Percentiles rank a stretch among this genome's conserved stretches.
These are phyloP conservation scores for Phylloporus rhodoxanthus DNA, from an alignment of 768 basidiomycete genomes.

Conservation along the genomic window DNA sequence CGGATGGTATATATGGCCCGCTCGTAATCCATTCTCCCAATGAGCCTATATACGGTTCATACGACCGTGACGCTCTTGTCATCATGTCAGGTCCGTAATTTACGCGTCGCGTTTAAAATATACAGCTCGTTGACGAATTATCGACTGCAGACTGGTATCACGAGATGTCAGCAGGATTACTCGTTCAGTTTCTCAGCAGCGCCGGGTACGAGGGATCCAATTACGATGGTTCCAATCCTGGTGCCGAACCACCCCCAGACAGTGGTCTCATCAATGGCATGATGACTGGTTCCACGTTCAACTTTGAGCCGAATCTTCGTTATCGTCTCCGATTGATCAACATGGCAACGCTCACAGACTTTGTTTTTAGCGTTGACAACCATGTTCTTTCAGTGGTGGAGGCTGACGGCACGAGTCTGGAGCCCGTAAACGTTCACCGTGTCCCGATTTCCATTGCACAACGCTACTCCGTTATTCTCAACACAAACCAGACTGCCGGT, in stretches of 20 bases:
- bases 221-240: constrained; percentile 26
- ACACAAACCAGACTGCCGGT: constrained; percentile 35
- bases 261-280: constrained; percentile 33
- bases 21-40: constrained; percentile 40
- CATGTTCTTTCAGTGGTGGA: constrained; percentile 45
- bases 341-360: constrained; percentile 42
- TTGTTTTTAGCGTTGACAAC: constrained; percentile 41
- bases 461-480: constrained; percentile 44
- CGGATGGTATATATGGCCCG: constrained; percentile 47
- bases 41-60: constrained; percentile 28
- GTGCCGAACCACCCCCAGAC: constrained; percentile 37
- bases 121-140: not conserved
- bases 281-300: constrained; percentile 20
- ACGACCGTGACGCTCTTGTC: constrained; percentile 38
- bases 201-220: constrained; percentile 26
- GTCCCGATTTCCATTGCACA: constrained; percentile 43
- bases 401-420: constrained; percentile 42
- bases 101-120: not conserved
- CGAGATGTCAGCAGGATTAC: constrained; percentile 25
- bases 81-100: constrained; percentile 29
- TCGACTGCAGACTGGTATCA: constrained; percentile 30
- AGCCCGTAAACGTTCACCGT: constrained; percentile 34
- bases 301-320: constrained; percentile 30
- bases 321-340: constrained; percentile 48
- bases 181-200: constrained; percentile 26